phyloP scores from a whole-genome alignment of 23 red algal species.

The Gracilaria gracilis region DNA sequence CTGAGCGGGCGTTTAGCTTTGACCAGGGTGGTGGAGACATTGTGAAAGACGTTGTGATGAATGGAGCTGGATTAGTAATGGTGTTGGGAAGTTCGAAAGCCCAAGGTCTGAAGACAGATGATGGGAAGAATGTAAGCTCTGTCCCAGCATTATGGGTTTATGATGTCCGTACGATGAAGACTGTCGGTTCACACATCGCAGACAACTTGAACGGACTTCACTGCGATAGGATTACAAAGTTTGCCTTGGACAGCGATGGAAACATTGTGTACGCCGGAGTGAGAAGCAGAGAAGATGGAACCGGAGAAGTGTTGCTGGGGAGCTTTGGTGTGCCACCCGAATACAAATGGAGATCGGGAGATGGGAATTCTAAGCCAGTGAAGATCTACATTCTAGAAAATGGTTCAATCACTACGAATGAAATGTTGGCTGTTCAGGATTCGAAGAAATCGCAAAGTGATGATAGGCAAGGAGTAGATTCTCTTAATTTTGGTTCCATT shows the following conservation, averaged over 20 bases:
- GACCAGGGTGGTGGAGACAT: background rate
- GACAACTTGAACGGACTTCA: background rate
- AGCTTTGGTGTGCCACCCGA: background rate
- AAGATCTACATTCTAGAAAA: conserved; percentile 9
- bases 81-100: background rate
- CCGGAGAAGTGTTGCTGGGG: conserved; percentile 14
- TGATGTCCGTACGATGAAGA: conserved; percentile 1
- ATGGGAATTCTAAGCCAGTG: background rate
- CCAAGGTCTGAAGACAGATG: background rate
- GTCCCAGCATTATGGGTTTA: conserved; percentile 8
- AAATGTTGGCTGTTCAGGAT: conserved; percentile 18
- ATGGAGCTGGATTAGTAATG: conserved; percentile 11
- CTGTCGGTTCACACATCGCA: background rate
- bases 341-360: conserved; percentile 22
- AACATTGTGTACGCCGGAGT: conserved; percentile 16
- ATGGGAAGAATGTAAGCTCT: background rate
- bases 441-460: background rate
- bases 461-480: background rate
- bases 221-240: conserved; percentile 12
- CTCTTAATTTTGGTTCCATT: background rate
- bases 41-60: background rate
- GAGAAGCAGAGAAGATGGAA: background rate
- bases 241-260: conserved; percentile 24
- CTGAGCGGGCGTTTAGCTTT: conserved; percentile 6
- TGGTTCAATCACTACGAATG: conserved; percentile 5